Evolutionary conservation across 1,284 basidiomycete genomes (phyloP), one percentile per base, ranked within the genome.

Genomic region (Ceratobasidium sp.): DNA sequence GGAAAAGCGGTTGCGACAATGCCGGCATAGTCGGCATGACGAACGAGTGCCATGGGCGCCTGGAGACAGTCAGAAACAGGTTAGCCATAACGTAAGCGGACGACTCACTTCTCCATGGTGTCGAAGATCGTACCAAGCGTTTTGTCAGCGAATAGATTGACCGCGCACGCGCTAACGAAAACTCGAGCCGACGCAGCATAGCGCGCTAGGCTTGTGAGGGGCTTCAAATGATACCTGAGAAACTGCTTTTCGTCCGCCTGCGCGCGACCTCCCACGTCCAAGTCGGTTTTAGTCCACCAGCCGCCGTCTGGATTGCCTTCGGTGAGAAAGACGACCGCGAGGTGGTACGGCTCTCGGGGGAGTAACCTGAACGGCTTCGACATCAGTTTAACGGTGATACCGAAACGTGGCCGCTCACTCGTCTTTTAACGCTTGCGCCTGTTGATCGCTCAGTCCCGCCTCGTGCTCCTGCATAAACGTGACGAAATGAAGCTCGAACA

Each of bases 21-120:
- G 60, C 38, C 6, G 40, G 60, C 4, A 36, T n/a, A 3, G 40
- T 46, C 21, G 60, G 60, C 11, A 62, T 12, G 14, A 62, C 21
- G 28, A 62, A 44, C 4, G 60, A 62, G 8, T 62, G 18, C 60
- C 60, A 62, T 9, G 60, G 60, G 28, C 60, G 40, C 3, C 60
- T 62, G 60, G 4, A 30, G 9, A 8, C 11, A 6, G 36, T 62
- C 18, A 44, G 12, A 44, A 8, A 36, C 9, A 36, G 54, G 36
- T 16, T 9, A 18, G 12, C 38, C 1, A 21, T n/a, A 8, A 6
- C n/a, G 6, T 11, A 23, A 4, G 21, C 14, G 9, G 21, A 9
- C 9, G 9, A 42, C 63, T 66, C 12, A 66, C 63, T 12, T 9
- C 7, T 53, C 38, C 4, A 66, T 23, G 3, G 28, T 40, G 8